A percentile compares a stretch with the other conserved stretches of the same genome.
These are phyloP conservation scores for Fomitopsis pulvina DNA, from an alignment of 768 basidiomycete species.

Conservation along the genomic window DNA sequence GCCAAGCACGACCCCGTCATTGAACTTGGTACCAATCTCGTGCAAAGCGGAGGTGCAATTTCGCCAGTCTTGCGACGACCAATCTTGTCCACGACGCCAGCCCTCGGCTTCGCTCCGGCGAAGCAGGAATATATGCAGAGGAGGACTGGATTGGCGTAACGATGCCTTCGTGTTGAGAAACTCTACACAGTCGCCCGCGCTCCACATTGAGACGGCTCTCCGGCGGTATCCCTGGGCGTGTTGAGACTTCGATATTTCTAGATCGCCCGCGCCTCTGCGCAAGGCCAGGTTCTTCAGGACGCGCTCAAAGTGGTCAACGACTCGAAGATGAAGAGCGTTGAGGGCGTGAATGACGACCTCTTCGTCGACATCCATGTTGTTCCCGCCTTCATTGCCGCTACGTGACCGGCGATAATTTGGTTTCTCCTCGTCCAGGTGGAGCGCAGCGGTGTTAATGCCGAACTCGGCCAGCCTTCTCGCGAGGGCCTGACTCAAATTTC, in stretches of 20 bases:
- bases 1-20: slow-evolving; percentile 43
- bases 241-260: slow-evolving; percentile 27
- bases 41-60: slow-evolving; percentile 40
- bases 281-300: slow-evolving; percentile 52
- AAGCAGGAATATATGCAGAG: slow-evolving; percentile 46
- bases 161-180: slow-evolving; percentile 43
- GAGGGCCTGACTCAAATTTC: slow-evolving; percentile 45
- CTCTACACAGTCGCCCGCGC: slow-evolving; percentile 45
- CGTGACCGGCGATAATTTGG: slow-evolving; percentile 15
- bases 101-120: slow-evolving; percentile 42
- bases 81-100: slow-evolving; percentile 66
- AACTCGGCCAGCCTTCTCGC: slow-evolving; percentile 16
- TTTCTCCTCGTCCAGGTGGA: slow-evolving; percentile 5
- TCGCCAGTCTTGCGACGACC: slow-evolving; percentile 65
- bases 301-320: slow-evolving; percentile 62
- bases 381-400: slow-evolving; percentile 14
- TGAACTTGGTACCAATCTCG: slow-evolving; percentile 44
- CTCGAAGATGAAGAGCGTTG: slow-evolving; percentile 60
- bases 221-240: slow-evolving; percentile 49
- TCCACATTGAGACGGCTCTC: slow-evolving; percentile 45
- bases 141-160: slow-evolving; percentile 32
- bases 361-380: slow-evolving; percentile 59
- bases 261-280: slow-evolving; percentile 23
- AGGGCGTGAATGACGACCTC: slow-evolving; percentile 45
- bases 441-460: slow-evolving; percentile 2